phyloP scores from a whole-genome alignment of 2,329 filamentous ascomycete genomes.

The Madurella mycetomatis region DNA sequence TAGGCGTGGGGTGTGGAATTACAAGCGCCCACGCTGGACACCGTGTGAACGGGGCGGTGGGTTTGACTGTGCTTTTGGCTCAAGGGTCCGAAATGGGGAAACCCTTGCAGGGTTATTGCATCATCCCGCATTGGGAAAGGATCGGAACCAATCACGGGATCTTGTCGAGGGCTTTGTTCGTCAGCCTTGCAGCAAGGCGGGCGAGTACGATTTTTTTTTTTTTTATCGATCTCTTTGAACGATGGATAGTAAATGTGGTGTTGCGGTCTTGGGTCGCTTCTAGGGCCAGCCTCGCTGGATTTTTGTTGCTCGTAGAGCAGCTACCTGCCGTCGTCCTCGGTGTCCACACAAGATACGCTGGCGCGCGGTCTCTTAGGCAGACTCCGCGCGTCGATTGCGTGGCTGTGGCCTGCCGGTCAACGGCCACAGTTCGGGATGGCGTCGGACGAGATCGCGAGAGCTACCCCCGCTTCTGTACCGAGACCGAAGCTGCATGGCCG shows the following conservation, averaged over 20 bases:
- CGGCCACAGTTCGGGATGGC: slow-evolving; percentile 15
- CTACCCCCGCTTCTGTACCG: slow-evolving; percentile 10
- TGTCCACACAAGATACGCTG: slow-evolving; percentile 5
- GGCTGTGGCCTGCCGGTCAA: background rate
- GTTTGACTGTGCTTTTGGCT: background rate
- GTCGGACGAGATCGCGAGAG: slow-evolving; percentile 6
- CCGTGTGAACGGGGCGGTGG: background rate
- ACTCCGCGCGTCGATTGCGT: slow-evolving; percentile 12
- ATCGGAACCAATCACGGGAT: slow-evolving; percentile 6
- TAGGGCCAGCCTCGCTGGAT: background rate
- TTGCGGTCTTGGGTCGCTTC: too few species aligned
- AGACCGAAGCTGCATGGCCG: slow-evolving; percentile 69
- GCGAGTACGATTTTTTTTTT: slow-evolving; percentile 1
- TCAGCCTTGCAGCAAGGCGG: slow-evolving; percentile 25
- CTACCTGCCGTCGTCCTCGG: background rate
- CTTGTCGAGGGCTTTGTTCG: background rate
- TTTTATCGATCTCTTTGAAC: background rate
- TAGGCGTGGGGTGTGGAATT: background rate
- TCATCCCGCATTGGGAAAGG: slow-evolving; percentile 4
- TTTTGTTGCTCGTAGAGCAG: background rate
- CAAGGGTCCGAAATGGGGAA: too few species aligned
- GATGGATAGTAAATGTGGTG: background rate
- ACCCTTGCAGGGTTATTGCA: slow-evolving; percentile 6
- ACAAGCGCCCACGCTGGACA: background rate
- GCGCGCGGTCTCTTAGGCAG: slow-evolving; percentile 4